These are phyloP conservation scores for Xylariaceae sp. DNA, from an alignment of 2,329 filamentous ascomycete species.

Conservation along the genomic window DNA sequence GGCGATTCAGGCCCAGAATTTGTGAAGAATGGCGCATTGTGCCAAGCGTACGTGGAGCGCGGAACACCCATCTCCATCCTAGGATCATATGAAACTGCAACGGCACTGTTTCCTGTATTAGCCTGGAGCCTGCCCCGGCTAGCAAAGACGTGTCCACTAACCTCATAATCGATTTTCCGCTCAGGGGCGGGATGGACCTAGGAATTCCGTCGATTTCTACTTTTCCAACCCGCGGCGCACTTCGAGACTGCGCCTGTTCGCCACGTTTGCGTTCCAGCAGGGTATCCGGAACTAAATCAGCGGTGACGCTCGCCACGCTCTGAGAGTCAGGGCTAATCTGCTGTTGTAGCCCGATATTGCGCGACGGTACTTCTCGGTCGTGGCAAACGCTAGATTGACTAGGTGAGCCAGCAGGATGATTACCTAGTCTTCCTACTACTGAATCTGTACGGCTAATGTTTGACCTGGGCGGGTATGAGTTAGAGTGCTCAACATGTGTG, in stretches of 20 bases:
- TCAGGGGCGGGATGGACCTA: slow-evolving; percentile 18
- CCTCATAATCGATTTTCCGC: slow-evolving; percentile 36
- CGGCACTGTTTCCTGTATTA: slow-evolving; percentile 37
- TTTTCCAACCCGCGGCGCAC: slow-evolving; percentile 31
- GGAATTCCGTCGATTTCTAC: slow-evolving; percentile 32
- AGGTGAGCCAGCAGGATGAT: slow-evolving; percentile 26
- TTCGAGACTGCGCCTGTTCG: slow-evolving; percentile 21
- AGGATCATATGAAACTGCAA: slow-evolving; percentile 48
- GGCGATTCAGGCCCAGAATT: neutral
- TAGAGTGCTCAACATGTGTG: slow-evolving; percentile 30
- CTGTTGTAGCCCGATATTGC: slow-evolving; percentile 4
- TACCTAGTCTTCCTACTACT: slow-evolving; percentile 24
- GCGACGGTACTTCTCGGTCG: slow-evolving; percentile 11
- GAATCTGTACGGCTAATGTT: slow-evolving; percentile 30
- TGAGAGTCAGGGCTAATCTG: slow-evolving; percentile 19
- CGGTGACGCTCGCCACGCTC: slow-evolving; percentile 20
- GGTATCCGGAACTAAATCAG: slow-evolving; percentile 1
- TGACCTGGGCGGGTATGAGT: slow-evolving; percentile 37
- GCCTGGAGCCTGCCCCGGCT: slow-evolving; percentile 8
- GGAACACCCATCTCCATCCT: slow-evolving; percentile 48
- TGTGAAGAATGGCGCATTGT: slow-evolving; percentile 26
- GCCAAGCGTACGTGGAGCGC: slow-evolving; percentile 49
- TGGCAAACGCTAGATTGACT: slow-evolving; percentile 16
- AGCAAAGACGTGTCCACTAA: slow-evolving; percentile 20
- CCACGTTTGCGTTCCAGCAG: slow-evolving; percentile 5